Conservation (phyloP, 768 basidiomycete genomes). For the Rhizopogon vinicolor region DNA sequence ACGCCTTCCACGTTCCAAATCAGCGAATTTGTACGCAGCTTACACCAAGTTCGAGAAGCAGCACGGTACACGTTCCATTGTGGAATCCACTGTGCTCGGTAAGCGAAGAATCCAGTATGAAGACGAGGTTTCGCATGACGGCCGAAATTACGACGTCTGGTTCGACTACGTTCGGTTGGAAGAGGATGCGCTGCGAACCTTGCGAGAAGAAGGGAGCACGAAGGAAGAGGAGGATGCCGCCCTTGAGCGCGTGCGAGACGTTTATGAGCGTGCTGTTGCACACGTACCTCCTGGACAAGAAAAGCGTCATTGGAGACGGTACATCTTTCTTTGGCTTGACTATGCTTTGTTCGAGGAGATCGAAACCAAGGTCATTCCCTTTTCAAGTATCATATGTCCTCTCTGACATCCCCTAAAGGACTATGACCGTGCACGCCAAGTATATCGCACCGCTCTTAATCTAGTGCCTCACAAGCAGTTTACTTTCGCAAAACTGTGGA, state of each 20-base stretch:
- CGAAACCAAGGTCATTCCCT: constrained; percentile 70
- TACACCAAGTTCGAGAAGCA: constrained; percentile 99
- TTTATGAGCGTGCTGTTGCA: constrained; percentile 93
- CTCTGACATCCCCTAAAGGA: constrained; percentile 46
- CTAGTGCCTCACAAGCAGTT: constrained; percentile 96
- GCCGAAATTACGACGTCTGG: constrained; percentile 96
- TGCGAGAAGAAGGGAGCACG: constrained; percentile 71
- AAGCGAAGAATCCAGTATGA: constrained; percentile 99
- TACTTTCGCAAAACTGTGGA: constrained; percentile 97
- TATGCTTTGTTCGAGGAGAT: constrained; percentile 98
- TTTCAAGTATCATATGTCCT: not conserved
- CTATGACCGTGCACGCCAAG: constrained; percentile 77
- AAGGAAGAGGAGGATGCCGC: constrained; percentile 65
- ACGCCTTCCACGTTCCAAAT: constrained; percentile 89
- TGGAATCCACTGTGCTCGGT: constrained; percentile 92
- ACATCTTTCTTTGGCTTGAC: constrained; percentile 90
- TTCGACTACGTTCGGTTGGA: constrained; percentile 94
- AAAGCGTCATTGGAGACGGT: constrained; percentile 88
- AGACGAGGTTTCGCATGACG: constrained; percentile 88
- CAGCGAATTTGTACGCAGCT: constrained; percentile 78
- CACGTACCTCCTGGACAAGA: constrained; percentile 93
- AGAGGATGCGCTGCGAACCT: constrained; percentile 77
- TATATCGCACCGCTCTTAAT: constrained; percentile 85
- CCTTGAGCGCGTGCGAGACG: constrained; percentile 72
- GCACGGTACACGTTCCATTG: constrained; percentile 80